phyloP scores from a whole-genome alignment of 2,329 filamentous ascomycete species.

The Aureobasidium lini region DNA sequence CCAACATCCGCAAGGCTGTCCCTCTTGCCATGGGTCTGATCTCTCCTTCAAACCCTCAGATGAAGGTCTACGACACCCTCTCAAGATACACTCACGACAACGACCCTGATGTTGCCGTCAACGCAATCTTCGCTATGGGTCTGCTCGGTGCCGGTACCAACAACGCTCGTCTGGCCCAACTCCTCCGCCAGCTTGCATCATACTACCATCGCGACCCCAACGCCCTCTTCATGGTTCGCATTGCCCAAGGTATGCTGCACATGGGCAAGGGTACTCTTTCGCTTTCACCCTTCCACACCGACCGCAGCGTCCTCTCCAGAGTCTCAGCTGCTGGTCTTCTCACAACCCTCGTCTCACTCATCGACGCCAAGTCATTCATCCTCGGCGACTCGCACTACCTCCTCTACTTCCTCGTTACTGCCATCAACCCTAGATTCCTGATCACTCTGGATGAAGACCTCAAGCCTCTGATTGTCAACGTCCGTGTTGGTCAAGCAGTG shows the following conservation, averaged over 20 bases:
- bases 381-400: constrained; percentile 76
- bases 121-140: constrained; percentile 98
- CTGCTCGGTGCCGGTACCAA: constrained; percentile 94
- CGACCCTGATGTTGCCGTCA: constrained; percentile 95
- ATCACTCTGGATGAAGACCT: constrained; percentile 93
- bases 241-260: constrained; percentile 92
- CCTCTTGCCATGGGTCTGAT: constrained; percentile 94
- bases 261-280: constrained; percentile 99
- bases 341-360: constrained; percentile 83
- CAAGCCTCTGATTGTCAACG: constrained; percentile 88
- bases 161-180: constrained; percentile 90
- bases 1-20: constrained; percentile 93
- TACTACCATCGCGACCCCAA: constrained; percentile 98
- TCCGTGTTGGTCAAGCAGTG: constrained; percentile 94
- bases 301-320: constrained; percentile 87
- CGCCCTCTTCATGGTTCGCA: constrained; percentile 97
- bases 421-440: constrained; percentile 94
- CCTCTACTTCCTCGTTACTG: constrained; percentile 92
- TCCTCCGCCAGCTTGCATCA: constrained; percentile 87
- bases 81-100: constrained; percentile 98
- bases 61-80: constrained; percentile 98
- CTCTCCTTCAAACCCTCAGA: constrained; percentile 96
- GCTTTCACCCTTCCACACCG: constrained; percentile 97
- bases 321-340: constrained; percentile 86
- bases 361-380: constrained; percentile 85